Conservation (phyloP, 2,329 filamentous ascomycete species). For the Sporothrix pseudoabietina region DNA sequence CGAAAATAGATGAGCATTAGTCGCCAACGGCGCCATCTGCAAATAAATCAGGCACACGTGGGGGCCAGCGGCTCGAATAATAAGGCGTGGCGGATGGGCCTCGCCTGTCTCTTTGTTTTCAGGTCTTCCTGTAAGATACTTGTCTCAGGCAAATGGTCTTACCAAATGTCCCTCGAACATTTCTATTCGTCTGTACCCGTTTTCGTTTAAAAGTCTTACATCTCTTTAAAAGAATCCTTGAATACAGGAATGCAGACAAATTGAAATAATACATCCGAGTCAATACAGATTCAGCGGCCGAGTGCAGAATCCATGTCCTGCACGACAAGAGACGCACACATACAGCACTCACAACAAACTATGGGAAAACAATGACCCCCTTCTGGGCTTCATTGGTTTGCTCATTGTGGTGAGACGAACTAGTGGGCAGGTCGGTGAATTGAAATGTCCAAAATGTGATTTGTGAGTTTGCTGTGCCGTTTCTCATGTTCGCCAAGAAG, state of each 20-base stretch:
- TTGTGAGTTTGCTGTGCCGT: background rate
- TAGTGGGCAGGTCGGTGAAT: background rate
- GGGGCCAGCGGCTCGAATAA: background rate
- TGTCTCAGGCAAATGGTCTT: background rate
- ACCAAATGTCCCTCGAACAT: background rate
- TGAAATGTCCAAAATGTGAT: background rate
- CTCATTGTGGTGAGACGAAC: constrained; percentile 2
- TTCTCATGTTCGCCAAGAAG: background rate
- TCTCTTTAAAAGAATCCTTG: background rate
- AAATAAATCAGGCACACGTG: constrained; percentile 27
- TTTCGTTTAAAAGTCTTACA: background rate
- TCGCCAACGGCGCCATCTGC: constrained; percentile 24
- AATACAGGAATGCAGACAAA: background rate
- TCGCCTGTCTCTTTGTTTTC: background rate
- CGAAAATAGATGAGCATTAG: background rate
- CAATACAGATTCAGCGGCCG: background rate
- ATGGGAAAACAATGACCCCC: background rate
- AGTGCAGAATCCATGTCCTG: background rate
- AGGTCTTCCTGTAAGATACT: background rate
- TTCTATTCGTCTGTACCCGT: background rate
- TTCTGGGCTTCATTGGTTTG: background rate
- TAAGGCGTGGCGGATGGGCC: background rate
- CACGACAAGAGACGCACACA: background rate
- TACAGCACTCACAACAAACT: background rate
- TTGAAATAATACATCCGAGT: background rate